phyloP scores from a whole-genome alignment of 2,329 filamentous ascomycete species.

The Diplodia corticola region DNA sequence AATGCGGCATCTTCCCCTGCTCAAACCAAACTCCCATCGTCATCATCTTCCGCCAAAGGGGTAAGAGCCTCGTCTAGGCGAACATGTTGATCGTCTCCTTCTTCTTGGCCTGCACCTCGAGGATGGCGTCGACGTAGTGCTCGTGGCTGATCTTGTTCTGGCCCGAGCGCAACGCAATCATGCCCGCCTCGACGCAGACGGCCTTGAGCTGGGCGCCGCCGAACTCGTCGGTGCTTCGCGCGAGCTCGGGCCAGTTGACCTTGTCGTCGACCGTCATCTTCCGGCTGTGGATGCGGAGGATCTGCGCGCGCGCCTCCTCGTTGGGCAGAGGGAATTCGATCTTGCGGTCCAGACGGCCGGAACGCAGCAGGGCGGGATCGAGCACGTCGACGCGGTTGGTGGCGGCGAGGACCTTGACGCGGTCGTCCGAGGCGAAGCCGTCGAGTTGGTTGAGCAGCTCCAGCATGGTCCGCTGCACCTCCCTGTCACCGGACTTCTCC shows the following conservation, averaged over 20 bases:
- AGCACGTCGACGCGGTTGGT: constrained; percentile 94
- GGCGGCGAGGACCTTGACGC: constrained; percentile 93
- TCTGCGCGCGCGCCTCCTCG: constrained; percentile 95
- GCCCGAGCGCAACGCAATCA: constrained; percentile 94
- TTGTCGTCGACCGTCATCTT: constrained; percentile 96
- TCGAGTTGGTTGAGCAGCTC: constrained; percentile 98
- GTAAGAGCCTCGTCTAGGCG: constrained; percentile 30
- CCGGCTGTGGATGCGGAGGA: constrained; percentile 92
- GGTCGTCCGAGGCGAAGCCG: constrained; percentile 93
- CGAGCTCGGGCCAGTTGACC: constrained; percentile 95
- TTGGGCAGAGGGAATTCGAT: constrained; percentile 98
- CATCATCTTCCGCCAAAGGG: neutral
- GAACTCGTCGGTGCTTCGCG: constrained; percentile 96
- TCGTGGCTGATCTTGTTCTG: constrained; percentile 97
- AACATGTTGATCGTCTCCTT: constrained; percentile 66
- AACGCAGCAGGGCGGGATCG: constrained; percentile 86
- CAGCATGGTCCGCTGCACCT: constrained; percentile 98
- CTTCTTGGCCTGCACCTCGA: constrained; percentile 94
- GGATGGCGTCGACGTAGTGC: constrained; percentile 97
- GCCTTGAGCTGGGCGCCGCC: constrained; percentile 97
- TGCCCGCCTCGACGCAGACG: constrained; percentile 96
- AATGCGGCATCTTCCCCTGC: neutral
- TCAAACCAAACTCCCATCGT: neutral
- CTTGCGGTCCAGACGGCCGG: constrained; percentile 90
- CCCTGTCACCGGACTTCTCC: constrained; percentile 95